Percentiles rank a stretch among this genome's conserved stretches.
These are phyloP conservation scores for Ailanthus altissimus DNA, from an alignment of 345 rosid genomes.

Conservation along the genomic window DNA sequence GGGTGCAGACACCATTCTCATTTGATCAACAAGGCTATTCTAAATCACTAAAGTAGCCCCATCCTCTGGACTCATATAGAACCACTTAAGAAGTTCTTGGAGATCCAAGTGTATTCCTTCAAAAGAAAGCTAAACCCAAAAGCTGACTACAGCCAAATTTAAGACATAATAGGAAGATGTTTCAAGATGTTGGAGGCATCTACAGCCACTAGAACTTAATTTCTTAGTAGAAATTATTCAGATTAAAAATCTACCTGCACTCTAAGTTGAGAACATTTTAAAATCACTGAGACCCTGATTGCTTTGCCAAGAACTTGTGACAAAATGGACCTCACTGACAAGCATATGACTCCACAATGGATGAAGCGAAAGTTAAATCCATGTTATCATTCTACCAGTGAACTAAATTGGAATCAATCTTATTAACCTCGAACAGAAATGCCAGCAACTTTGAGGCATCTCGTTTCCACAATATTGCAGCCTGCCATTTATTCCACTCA, in stretches of 20 bases:
- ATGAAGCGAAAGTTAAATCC: background rate
- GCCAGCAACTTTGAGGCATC: background rate
- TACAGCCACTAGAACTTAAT: background rate
- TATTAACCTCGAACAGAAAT: background rate
- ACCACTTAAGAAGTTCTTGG: background rate
- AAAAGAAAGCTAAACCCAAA: background rate
- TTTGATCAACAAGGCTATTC: background rate
- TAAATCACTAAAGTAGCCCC: background rate
- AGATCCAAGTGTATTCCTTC: background rate
- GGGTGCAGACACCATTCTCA: background rate
- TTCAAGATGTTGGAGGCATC: slow-evolving; percentile 4
- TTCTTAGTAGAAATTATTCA: background rate
- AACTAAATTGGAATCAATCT: background rate
- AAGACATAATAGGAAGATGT: background rate
- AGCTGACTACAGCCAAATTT: background rate
- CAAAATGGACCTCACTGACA: background rate
- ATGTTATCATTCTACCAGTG: background rate
- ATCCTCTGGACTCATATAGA: slow-evolving; percentile 7
- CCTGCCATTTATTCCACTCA: background rate
- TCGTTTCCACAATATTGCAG: slow-evolving; percentile 1
- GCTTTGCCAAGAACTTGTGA: background rate
- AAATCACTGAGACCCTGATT: background rate
- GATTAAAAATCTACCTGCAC: background rate
- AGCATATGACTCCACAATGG: background rate
- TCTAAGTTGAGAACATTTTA: background rate